Conservation (phyloP, 169 alveolate species). For the Cryptosporidium andersoni region DNA sequence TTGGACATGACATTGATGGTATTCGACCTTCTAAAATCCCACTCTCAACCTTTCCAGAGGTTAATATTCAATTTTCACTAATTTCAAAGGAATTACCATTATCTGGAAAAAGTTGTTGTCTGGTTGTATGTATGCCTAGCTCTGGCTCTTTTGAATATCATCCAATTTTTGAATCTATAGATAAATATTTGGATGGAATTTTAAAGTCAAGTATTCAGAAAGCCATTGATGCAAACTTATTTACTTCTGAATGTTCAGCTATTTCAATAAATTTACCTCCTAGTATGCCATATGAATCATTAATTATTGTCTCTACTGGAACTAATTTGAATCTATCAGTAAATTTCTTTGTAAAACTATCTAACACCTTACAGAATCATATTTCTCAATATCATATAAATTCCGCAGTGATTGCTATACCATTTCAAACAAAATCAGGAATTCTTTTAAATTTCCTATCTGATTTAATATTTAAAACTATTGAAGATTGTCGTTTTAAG, state of each 20-base stretch:
- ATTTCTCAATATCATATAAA: too few relatives aligned
- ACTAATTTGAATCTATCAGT: constrained; percentile 1
- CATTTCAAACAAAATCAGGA: too few relatives aligned
- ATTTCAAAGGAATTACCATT: too few relatives aligned
- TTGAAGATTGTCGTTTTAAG: constrained; percentile 22
- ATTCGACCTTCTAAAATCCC: too few relatives aligned
- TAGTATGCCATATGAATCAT: constrained; percentile 1
- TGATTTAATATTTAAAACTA: background rate
- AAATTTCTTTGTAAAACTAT: constrained; percentile 2
- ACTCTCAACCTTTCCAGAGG: too few relatives aligned
- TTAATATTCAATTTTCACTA: too few relatives aligned
- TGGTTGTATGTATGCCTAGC: constrained; percentile 12
- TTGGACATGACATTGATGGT: too few relatives aligned
- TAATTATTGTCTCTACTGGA: constrained; percentile 29
- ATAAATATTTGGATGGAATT: constrained; percentile 19
- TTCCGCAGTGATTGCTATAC: too few relatives aligned
- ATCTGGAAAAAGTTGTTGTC: constrained; percentile 18
- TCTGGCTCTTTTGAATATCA: background rate
- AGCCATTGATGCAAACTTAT: constrained; percentile 7
- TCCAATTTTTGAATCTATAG: constrained; percentile 9
- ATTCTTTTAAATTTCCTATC: too few relatives aligned
- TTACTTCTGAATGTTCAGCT: constrained; percentile 5
- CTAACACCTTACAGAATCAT: too few relatives aligned
- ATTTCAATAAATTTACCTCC: constrained; percentile 37
- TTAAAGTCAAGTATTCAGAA: background rate